Conservation (phyloP, 768 basidiomycete genomes). For the Phylloporus arenicola region DNA sequence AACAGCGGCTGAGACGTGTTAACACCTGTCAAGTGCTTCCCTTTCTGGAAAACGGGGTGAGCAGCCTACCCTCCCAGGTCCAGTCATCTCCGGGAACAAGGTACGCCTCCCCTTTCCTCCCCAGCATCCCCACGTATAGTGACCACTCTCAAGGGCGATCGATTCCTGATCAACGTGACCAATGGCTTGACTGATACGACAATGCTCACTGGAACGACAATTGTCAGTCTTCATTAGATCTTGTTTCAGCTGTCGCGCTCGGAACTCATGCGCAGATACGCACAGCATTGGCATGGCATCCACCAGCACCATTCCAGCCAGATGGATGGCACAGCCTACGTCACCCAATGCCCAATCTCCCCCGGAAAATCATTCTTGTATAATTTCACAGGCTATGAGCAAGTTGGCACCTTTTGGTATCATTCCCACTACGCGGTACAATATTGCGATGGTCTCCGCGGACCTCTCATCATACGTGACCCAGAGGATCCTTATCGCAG, state of each 20-base stretch:
- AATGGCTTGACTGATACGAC: slow-evolving; percentile 17
- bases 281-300: slow-evolving; percentile 29
- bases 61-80: slow-evolving; percentile 33
- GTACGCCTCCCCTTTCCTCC: slow-evolving; percentile 6
- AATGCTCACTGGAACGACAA: slow-evolving; percentile 17
- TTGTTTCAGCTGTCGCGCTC: not conserved
- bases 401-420: slow-evolving; percentile 39
- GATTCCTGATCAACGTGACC: slow-evolving; percentile 14
- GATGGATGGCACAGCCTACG: slow-evolving; percentile 32
- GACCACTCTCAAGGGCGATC: slow-evolving; percentile 11
- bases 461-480: slow-evolving; percentile 41
- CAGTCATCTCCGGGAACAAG: slow-evolving; percentile 37
- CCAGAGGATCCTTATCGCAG: slow-evolving; percentile 19
- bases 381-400: slow-evolving; percentile 28
- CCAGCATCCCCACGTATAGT: not conserved
- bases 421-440: slow-evolving; percentile 21
- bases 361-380: slow-evolving; percentile 33
- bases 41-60: slow-evolving; percentile 28
- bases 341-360: slow-evolving; percentile 40
- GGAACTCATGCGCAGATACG: not conserved
- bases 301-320: slow-evolving; percentile 19
- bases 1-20: not conserved
- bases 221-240: slow-evolving; percentile 12
- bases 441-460: slow-evolving; percentile 41
- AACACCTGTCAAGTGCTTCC: slow-evolving; percentile 26